These are phyloP conservation scores for Boletellus sp. DNA, from an alignment of 768 basidiomycete genomes.

Conservation along the genomic window DNA sequence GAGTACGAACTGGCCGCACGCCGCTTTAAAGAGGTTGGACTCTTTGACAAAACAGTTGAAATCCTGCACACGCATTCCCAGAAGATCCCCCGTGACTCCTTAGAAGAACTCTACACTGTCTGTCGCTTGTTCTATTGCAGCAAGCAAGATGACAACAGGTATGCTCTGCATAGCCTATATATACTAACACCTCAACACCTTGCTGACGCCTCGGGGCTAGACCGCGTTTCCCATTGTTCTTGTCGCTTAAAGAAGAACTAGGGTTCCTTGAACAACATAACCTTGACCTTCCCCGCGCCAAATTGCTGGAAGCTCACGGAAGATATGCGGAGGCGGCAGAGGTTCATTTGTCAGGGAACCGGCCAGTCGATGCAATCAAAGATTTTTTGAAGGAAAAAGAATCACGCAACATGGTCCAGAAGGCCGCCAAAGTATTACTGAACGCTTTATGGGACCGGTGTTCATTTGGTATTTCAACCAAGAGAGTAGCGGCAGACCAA, in stretches of 20 bases:
- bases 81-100: constrained; percentile 32
- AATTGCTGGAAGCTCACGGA: constrained; percentile 41
- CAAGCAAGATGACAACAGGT: constrained; percentile 19
- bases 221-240: constrained; percentile 46
- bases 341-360: constrained; percentile 46
- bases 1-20: constrained; percentile 44
- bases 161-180: constrained; percentile 1
- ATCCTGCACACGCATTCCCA: constrained; percentile 38
- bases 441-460: constrained; percentile 44
- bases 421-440: constrained; percentile 40
- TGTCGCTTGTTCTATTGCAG: constrained; percentile 47
- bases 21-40: constrained; percentile 46
- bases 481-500: constrained; percentile 1
- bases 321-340: constrained; percentile 49
- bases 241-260: constrained; percentile 46
- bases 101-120: constrained; percentile 38
- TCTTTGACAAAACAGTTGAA: constrained; percentile 51
- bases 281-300: constrained; percentile 46
- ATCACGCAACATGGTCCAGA: constrained; percentile 25
- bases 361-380: constrained; percentile 43
- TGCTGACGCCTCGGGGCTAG: constrained; percentile 31
- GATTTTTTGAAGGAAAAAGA: constrained; percentile 38
- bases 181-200: background rate
- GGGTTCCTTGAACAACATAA: constrained; percentile 54
- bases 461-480: constrained; percentile 36